Base-by-base conservation (phyloP, 1,284 basidiomycete species). In the Leccinum solheimii region DNA sequence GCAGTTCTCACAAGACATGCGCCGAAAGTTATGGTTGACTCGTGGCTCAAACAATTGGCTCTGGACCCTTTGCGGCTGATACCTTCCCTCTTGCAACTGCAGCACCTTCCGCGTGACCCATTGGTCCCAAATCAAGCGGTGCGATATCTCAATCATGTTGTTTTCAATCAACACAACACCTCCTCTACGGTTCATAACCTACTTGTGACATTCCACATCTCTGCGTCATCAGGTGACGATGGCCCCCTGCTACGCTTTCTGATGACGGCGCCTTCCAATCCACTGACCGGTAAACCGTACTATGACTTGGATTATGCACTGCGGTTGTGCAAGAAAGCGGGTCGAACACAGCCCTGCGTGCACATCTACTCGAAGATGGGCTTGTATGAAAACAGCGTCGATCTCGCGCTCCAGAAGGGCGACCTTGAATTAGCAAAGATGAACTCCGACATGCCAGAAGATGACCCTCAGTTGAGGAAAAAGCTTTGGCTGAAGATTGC, bases 291-390 rank as follows among this genome's bases (percentile, higher is more conserved):
- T 3, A 88, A 88, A 71, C 96, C 97, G 1, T 97, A 95, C 75
- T 99, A 95, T 72, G 97, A 99, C 69, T 85, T 99, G 43, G 96
- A 99, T 78, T 99, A 98, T 72, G 97, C 97, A 0, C 75, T 99
- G 62, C 87, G 97, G 9, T 77, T 97, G 52, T 99, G 96, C 79
- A 94, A 94, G 70, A 85, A 87, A 65, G 83, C 90, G 49, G 86
- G 88, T 5, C 83, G 92, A 54, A 92, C 87, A 32, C 93, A 96
- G 69, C 88, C 97, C 1, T 98, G 96, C 73, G 95, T 99, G 49
- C 91, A 95, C 69, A 97, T 99, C 61, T 99, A 98, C 77, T 92
- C 94, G 9, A 95, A 97, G 79, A 97, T 99, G 95, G 95, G 94
- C 0, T 78, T 98, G 56, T 98, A 91, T 80, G 97, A 99, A 78